Base-by-base conservation (phyloP, 2,329 filamentous ascomycete species). In the Xylariaceae sp. region DNA sequence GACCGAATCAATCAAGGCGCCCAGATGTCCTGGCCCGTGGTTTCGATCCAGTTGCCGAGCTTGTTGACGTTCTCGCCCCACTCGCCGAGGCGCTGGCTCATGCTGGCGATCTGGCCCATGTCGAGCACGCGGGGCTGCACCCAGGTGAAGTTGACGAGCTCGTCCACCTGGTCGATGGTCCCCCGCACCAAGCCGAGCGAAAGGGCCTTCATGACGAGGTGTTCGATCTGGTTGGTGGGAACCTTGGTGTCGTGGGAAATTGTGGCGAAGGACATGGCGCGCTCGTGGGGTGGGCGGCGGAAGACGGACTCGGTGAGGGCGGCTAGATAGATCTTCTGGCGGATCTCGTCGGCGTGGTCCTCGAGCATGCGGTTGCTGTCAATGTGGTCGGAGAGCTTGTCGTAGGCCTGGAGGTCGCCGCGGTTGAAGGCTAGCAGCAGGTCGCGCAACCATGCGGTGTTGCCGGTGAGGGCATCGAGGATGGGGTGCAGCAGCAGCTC, bases 351-450 rank as follows among this genome's bases (percentile, higher is more conserved):
- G 60, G 86, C 81, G 74, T 97, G 89, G 66, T 89, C 80, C 63
- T 86, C 80, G 11, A 99, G 84, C 31, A 97, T 82, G 34, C 83
- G 75, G 72, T 96, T 90, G 63, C 89, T 88, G 56, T 82, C 78
- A 63, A 97, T 87, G 73, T 95, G 89, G 56, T 85, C 86, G 11
- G 87, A 86, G 40, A 97, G 81, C 34, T 86, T 81, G 66, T 96
- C 90, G 73, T 94, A 97, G 28, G 90, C 89, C 53, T 81, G 83
- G 41, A 99, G 81, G 67, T 99, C 94, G 62, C 94, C 94, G 43
- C 91, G 87, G 78, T 99, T 99, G 79, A 97, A 99, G 53, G 94
- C 92, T 67, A 97, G 95, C 42, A 99, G 84, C n/a, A 99, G 85
- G 41, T 97, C 89, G 58, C 91, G 89, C 58, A 99, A 82, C 94